These are phyloP conservation scores for Talaromyces atroroseus DNA, from an alignment of 2,329 filamentous ascomycete species.

Conservation along the genomic window DNA sequence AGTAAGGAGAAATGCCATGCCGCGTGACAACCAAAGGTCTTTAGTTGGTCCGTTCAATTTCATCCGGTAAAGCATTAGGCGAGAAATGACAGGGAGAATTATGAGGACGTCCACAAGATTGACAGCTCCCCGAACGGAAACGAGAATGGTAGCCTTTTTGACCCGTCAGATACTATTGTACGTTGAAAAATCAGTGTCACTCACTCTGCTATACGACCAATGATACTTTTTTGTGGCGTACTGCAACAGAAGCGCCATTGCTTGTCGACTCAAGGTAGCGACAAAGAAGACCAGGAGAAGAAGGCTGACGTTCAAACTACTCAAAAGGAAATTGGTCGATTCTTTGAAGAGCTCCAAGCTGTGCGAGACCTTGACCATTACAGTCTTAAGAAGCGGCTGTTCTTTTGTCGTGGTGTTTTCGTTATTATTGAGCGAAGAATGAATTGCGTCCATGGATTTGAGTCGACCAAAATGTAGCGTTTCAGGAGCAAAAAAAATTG, in stretches of 20 bases:
- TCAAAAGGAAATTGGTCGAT: neutral
- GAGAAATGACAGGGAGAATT: conserved; percentile 3
- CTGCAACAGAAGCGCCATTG: conserved; percentile 4
- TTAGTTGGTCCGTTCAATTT: neutral
- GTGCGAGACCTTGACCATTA: neutral
- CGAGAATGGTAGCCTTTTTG: conserved; percentile 4
- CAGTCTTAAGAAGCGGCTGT: neutral
- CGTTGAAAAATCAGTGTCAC: neutral
- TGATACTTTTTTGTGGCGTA: conserved; percentile 6
- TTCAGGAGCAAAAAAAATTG: conserved; percentile 4
- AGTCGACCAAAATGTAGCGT: neutral
- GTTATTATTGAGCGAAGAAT: neutral
- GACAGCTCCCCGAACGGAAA: neutral
- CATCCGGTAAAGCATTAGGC: neutral
- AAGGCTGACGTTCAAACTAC: neutral
- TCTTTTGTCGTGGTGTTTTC: neutral
- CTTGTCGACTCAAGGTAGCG: neutral
- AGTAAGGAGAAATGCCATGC: neutral
- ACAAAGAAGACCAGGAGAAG: conserved; percentile 5
- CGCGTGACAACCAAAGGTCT: conserved; percentile 9
- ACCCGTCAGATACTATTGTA: neutral
- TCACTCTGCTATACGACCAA: conserved; percentile 6
- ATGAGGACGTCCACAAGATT: conserved; percentile 6
- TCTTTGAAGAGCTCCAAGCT: neutral
- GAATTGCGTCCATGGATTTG: neutral